Percentiles rank a stretch among this genome's conserved stretches.
Evolutionary conservation across 495 filamentous ascomycete species (phyloP).

Genomic region (Penicillium maclennaniae): DNA sequence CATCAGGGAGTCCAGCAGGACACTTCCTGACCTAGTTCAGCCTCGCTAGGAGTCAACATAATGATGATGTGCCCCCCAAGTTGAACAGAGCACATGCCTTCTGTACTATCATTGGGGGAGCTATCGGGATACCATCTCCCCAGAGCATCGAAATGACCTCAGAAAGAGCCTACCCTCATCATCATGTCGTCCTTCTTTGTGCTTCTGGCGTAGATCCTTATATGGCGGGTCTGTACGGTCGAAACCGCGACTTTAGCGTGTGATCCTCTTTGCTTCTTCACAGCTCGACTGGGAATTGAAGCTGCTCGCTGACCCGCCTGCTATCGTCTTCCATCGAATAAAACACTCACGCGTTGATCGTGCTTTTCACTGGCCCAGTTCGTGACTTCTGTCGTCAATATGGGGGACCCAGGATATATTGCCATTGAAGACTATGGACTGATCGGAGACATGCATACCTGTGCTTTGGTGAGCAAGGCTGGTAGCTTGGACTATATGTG

Average conservation of each 20-base stretch:
- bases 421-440: conserved; percentile 74
- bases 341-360: neutral
- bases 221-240: conserved; percentile 9
- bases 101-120: conserved; percentile 2
- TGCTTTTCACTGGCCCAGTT: neutral
- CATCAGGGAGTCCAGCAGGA: neutral
- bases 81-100: neutral
- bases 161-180: conserved; percentile 19
- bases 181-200: conserved; percentile 26
- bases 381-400: conserved; percentile 3
- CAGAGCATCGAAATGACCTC: conserved; percentile 26
- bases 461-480: conserved; percentile 65
- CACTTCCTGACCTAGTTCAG: neutral
- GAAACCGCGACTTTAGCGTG: neutral
- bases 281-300: neutral
- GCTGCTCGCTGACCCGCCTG: neutral
- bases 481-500: conserved; percentile 74
- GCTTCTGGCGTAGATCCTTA: conserved; percentile 14
- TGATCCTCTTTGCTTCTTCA: neutral
- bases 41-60: neutral
- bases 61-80: conserved; percentile 7
- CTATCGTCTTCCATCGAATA: neutral
- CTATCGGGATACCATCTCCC: neutral
- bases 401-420: conserved; percentile 45
- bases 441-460: conserved; percentile 76